Conservation (phyloP, 1,284 basidiomycete species). For the Boletus albobrunnescens region DNA sequence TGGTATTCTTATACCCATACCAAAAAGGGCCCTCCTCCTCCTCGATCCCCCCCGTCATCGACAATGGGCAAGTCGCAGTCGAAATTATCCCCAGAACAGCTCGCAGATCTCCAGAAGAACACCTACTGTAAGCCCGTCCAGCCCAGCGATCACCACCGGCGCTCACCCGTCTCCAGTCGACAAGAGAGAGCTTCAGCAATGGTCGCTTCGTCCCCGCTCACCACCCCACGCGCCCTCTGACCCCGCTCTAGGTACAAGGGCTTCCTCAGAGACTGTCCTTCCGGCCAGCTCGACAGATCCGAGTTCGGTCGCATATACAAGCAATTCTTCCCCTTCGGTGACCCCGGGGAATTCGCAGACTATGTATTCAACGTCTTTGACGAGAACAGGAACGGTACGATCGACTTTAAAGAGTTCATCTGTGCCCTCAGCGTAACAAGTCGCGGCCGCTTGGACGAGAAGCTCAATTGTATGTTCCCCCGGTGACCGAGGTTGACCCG, state of each 20-base stretch:
- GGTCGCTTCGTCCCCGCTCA: slow-evolving; percentile 45
- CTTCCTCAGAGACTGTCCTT: slow-evolving; percentile 98
- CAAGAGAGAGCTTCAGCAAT: slow-evolving; percentile 99
- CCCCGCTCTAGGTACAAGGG: slow-evolving; percentile 83
- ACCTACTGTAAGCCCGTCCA: slow-evolving; percentile 81
- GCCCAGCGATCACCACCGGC: slow-evolving; percentile 3
- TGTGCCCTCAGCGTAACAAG: slow-evolving; percentile 95
- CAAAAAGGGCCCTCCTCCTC: slow-evolving; percentile 32
- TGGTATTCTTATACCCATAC: slow-evolving; percentile 34
- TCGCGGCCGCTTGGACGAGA: slow-evolving; percentile 93
- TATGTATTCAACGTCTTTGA: slow-evolving; percentile 99
- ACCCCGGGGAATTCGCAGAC: slow-evolving; percentile 95
- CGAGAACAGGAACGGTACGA: slow-evolving; percentile 92
- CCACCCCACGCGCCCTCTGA: slow-evolving; percentile 5
- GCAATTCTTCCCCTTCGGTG: slow-evolving; percentile 99
- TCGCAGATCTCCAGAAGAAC: slow-evolving; percentile 94
- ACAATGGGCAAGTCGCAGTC: slow-evolving; percentile 95
- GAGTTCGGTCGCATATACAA: slow-evolving; percentile 99
- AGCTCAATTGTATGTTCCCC: slow-evolving; percentile 83
- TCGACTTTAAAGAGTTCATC: slow-evolving; percentile 99
- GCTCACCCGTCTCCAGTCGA: slow-evolving; percentile 66
- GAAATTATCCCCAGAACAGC: slow-evolving; percentile 93
- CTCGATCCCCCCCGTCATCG: slow-evolving; percentile 14
- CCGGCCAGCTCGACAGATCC: slow-evolving; percentile 92
- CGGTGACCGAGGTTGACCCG: slow-evolving; percentile 4